Evolutionary conservation across 805 yeast genomes (phyloP).

Genomic region (Cyberlindnera misumaiensis): DNA sequence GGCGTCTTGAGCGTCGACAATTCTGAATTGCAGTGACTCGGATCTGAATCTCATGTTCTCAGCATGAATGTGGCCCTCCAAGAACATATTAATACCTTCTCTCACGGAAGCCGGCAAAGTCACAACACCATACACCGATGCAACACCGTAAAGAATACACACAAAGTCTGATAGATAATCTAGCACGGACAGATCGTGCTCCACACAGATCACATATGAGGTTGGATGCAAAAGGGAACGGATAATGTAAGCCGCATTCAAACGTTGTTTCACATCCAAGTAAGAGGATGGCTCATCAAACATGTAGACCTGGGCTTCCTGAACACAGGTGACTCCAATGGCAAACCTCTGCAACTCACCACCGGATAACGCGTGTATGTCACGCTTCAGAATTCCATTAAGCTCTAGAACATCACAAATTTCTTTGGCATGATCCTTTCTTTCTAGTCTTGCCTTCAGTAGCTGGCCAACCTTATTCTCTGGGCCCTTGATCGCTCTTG

Average conservation of each 20-base stretch:
- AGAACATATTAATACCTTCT: conserved; percentile 97
- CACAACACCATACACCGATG: conserved; percentile 98
- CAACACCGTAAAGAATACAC: conserved; percentile 95
- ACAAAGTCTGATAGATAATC: conserved; percentile 96
- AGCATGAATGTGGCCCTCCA: conserved; percentile 96
- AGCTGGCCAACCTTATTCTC: conserved; percentile 80
- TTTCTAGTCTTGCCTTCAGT: conserved; percentile 69
- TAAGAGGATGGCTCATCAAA: conserved; percentile 99
- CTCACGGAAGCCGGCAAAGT: conserved; percentile 94
- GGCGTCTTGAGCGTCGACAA: conserved; percentile 83
- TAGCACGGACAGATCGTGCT: conserved; percentile 96
- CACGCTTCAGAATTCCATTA: conserved; percentile 73
- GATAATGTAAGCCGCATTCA: conserved; percentile 92
- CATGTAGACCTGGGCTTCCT: conserved; percentile 94
- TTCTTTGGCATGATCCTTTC: conserved; percentile 55
- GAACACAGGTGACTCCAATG: conserved; percentile 94
- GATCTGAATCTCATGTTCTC: conserved; percentile 96
- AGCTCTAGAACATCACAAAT: conserved; percentile 71
- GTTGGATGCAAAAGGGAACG: conserved; percentile 76
- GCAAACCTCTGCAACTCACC: conserved; percentile 99
- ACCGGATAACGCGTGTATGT: conserved; percentile 86
- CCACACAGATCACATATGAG: conserved; percentile 89
- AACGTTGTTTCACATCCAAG: conserved; percentile 96
- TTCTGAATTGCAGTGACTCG: conserved; percentile 89
- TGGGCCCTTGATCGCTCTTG: conserved; percentile 92